Conservation (phyloP, 23 red algal species). For the Porphyridium purpureum region DNA sequence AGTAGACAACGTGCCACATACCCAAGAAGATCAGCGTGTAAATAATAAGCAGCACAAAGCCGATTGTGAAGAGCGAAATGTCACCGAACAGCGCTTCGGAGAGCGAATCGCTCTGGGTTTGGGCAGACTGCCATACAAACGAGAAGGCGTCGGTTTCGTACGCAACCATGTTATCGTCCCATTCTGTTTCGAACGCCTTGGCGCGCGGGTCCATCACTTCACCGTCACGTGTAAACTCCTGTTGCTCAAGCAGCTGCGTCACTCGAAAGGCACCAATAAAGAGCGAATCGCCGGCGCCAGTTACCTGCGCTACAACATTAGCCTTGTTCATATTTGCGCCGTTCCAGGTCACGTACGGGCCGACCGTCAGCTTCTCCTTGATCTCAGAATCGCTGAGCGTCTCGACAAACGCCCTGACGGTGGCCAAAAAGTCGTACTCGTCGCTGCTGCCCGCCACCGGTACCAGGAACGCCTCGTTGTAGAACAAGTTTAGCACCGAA, state of each 20-base stretch:
- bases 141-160: constrained; percentile 1
- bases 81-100: constrained; percentile 22
- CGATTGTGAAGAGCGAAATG: constrained; percentile 18
- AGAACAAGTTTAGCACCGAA: constrained; percentile 32
- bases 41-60: constrained; percentile 35
- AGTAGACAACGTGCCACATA: constrained; percentile 41
- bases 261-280: no score
- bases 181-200: constrained; percentile 22
- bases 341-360: no score
- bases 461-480: not conserved
- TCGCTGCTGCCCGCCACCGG: constrained; percentile 6
- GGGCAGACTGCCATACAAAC: constrained; percentile 12
- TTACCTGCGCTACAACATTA: no score
- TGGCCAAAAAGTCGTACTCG: constrained; percentile 35
- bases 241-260: no score
- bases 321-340: no score
- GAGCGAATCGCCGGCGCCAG: no score
- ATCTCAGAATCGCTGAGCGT: constrained; percentile 15
- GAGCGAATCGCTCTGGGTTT: constrained; percentile 17
- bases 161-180: constrained; percentile 10
- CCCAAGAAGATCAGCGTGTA: constrained; percentile 51
- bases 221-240: no score
- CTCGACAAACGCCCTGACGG: constrained; percentile 11
- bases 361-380: constrained; percentile 2
- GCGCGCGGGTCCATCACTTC: constrained; percentile 21